Percentiles rank a stretch among this genome's conserved stretches.
Evolutionary conservation across 1,284 basidiomycete species (phyloP).

Genomic region (Microbotryum lychnidis-dioicae): DNA sequence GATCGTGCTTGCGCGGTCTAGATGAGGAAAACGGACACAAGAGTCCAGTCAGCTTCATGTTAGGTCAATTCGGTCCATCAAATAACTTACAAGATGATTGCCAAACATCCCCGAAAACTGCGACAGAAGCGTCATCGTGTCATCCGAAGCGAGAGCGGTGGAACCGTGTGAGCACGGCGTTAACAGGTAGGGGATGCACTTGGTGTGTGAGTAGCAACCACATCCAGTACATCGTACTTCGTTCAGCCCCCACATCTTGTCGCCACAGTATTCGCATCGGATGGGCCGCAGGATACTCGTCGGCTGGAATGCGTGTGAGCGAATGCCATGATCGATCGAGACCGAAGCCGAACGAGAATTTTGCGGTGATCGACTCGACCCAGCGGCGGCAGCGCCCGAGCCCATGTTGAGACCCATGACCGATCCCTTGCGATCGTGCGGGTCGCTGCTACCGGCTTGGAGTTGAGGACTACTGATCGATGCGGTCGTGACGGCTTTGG

Average conservation of each 20-base stretch:
- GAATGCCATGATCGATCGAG: constrained; percentile 16
- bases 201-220: constrained; percentile 45
- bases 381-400: too few species aligned
- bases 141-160: constrained; percentile 12
- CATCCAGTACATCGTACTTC: constrained; percentile 74
- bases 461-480: not conserved
- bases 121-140: constrained; percentile 15
- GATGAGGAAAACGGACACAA: not conserved
- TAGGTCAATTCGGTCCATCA: too few species aligned
- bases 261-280: constrained; percentile 87
- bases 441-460: not conserved
- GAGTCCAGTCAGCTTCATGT: not conserved
- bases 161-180: constrained; percentile 34
- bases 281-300: constrained; percentile 80
- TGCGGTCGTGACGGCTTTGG: constrained; percentile 23
- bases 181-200: constrained; percentile 43
- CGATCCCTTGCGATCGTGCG: too few species aligned
- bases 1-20: constrained; percentile 26
- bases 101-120: constrained; percentile 30
- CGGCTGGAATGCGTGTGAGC: constrained; percentile 78
- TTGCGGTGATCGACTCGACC: too few species aligned
- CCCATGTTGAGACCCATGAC: too few species aligned
- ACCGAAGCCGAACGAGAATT: too few species aligned
- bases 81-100: constrained; percentile 29
- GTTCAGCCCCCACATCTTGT: constrained; percentile 97